Percentiles rank a stretch among this genome's conserved stretches.
Conservation (phyloP, 2,329 filamentous ascomycete species). For the Westerdykella ornata region DNA sequence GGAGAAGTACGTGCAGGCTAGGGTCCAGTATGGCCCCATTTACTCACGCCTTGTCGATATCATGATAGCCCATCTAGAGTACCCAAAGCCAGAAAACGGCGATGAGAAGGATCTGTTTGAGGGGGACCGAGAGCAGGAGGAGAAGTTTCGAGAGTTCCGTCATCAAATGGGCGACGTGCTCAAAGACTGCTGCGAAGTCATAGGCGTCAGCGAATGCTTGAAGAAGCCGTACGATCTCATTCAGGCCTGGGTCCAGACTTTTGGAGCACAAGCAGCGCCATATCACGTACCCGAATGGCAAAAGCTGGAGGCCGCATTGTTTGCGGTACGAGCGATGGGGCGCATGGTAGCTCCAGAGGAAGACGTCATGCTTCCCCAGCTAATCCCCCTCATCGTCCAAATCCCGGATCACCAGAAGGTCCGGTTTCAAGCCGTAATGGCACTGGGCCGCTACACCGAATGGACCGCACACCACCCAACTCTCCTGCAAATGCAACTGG, state of each 20-base stretch:
- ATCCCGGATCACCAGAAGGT: constrained; percentile 96
- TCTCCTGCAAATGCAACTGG: constrained; percentile 84
- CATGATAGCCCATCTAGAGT: constrained; percentile 84
- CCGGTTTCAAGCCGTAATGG: constrained; percentile 98
- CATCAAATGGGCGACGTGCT: constrained; percentile 97
- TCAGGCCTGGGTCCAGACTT: constrained; percentile 78
- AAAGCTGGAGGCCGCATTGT: constrained; percentile 87
- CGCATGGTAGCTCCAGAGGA: constrained; percentile 92
- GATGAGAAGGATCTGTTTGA: constrained; percentile 84
- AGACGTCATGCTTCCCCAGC: constrained; percentile 74
- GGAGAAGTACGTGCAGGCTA: constrained; percentile 79
- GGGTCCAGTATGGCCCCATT: constrained; percentile 68
- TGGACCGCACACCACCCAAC: constrained; percentile 95
- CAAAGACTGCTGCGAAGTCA: constrained; percentile 94
- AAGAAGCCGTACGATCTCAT: constrained; percentile 82
- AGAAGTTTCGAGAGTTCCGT: constrained; percentile 93
- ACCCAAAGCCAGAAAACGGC: constrained; percentile 66
- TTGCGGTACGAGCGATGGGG: constrained; percentile 92
- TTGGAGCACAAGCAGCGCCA: constrained; percentile 66
- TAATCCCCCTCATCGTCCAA: constrained; percentile 88
- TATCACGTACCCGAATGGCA: constrained; percentile 89
- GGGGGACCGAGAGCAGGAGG: constrained; percentile 89
- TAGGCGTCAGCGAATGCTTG: constrained; percentile 86
- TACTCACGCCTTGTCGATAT: constrained; percentile 89
- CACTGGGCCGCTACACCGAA: constrained; percentile 90